Base-by-base conservation (phyloP, 2,329 filamentous ascomycete genomes). In the Aspergillus sp. region DNA sequence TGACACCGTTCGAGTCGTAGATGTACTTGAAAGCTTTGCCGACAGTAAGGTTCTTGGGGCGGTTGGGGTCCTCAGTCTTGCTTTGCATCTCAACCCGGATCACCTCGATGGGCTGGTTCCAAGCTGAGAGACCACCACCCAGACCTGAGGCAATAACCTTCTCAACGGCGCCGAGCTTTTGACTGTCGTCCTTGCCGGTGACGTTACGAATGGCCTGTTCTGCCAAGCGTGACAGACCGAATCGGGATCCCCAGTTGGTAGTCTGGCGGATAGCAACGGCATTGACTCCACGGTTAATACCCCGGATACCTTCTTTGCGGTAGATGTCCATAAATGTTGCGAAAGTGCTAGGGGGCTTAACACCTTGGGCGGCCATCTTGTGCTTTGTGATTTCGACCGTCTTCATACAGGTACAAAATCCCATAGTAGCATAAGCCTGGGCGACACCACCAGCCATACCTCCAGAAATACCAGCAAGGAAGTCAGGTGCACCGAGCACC, bases 371-470 rank as follows among this genome's bases (percentile, higher is more conserved):
- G 13, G 91, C 92, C 73, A 95, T 83, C 86, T 98, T 98, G 84
- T 95, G 89, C 82, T 97, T 96, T 73, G 95, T 99, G 80, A 99
- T 99, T 80, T 99, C 95, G 66, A 98, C 95, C 64, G 95, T 99
- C 88, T 99, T 99, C 95, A 99, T 99, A 86, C 95, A 99, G 61
- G 95, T 99, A 81, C 95, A 99, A 87, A 99, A 99, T 68, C 95
- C 95, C 93, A 99, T 99, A 76, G 95, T 99, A 66, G 95, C 95
- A 77, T 99, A 99, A 60, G 95, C 95, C 82, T 99, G 95, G 47
- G 93, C 95, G 59, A 99, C 87, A 84, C 95, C 95, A 75, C 95
- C 95, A 20, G 87, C 84, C 83, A 99, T 91, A 78, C 95, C 95
- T 71, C 95, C 95, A 33, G 83, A 75, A 80, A 99, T 98, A 74